Percentiles rank a stretch among this genome's conserved stretches.
Evolutionary conservation across 2,329 filamentous ascomycete genomes (phyloP).

Genomic region (Trichoderma sp.): DNA sequence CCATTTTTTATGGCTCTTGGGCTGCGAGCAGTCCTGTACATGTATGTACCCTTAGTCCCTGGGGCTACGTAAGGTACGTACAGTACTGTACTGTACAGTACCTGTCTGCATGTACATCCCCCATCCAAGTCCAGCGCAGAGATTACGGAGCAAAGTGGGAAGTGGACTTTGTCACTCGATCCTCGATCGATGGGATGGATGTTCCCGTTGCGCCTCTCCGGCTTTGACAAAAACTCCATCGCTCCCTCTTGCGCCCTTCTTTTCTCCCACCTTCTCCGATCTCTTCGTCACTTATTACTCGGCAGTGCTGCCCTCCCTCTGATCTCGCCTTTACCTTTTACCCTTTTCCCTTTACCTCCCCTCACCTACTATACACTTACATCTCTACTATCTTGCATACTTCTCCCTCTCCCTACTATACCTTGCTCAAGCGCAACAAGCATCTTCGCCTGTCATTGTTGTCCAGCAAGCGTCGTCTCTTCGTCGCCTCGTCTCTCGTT

Average conservation of each 20-base stretch:
- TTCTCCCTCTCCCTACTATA: not conserved
- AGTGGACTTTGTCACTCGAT: conserved; percentile 32
- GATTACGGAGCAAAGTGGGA: conserved; percentile 15
- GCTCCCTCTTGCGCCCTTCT: conserved; percentile 27
- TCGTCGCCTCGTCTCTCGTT: conserved; percentile 3
- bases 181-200: conserved; percentile 36
- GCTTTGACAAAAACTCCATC: conserved; percentile 34
- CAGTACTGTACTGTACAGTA: not conserved
- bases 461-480: not conserved
- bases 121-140: not conserved
- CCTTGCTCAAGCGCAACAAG: not conserved
- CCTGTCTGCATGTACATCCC: not conserved
- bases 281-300: not conserved
- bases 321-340: not conserved
- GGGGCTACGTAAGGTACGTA: not conserved
- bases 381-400: not conserved
- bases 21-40: conserved; percentile 1
- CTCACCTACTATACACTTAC: not conserved
- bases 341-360: not conserved
- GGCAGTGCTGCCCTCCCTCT: not conserved
- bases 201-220: conserved; percentile 35
- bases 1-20: conserved; percentile 1
- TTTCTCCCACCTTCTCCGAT: conserved; percentile 16
- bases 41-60: not conserved
- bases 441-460: not conserved